These are phyloP conservation scores for Cladophialophora carrionii DNA, from an alignment of 2,329 filamentous ascomycete species.

Conservation along the genomic window DNA sequence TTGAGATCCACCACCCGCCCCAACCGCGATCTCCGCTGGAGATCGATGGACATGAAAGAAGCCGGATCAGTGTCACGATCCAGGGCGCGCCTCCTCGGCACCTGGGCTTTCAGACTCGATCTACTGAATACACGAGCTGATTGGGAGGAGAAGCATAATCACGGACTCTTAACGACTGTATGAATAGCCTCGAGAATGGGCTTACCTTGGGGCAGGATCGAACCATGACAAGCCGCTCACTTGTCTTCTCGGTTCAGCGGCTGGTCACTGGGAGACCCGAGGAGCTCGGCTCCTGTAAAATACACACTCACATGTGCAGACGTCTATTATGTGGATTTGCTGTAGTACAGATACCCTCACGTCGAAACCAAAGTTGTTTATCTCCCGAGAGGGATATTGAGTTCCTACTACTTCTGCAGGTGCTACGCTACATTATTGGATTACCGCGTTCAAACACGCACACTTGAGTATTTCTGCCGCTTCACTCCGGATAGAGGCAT, in stretches of 20 bases:
- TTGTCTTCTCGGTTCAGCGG: neutral
- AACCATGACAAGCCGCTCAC: neutral
- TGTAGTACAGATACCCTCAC: conserved; percentile 16
- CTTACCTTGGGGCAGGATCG: neutral
- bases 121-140: conserved; percentile 5
- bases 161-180: conserved; percentile 1
- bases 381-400: neutral
- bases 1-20: conserved; percentile 21
- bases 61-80: conserved; percentile 31
- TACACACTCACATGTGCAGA: neutral
- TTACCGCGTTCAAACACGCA: neutral
- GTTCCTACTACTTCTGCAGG: neutral
- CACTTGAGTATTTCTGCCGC: neutral
- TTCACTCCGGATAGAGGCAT: no score
- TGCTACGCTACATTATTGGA: neutral
- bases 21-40: conserved; percentile 31
- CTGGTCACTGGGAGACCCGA: neutral
- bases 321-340: conserved; percentile 7
- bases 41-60: conserved; percentile 33
- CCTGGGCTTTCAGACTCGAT: conserved; percentile 29
- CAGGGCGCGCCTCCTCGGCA: conserved; percentile 27
- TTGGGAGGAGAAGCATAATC: neutral
- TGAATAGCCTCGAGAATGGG: neutral
- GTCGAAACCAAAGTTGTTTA: conserved; percentile 8
- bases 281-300: neutral